These are phyloP conservation scores for Xylaria sp. DNA, from an alignment of 2,329 filamentous ascomycete species.

Conservation along the genomic window DNA sequence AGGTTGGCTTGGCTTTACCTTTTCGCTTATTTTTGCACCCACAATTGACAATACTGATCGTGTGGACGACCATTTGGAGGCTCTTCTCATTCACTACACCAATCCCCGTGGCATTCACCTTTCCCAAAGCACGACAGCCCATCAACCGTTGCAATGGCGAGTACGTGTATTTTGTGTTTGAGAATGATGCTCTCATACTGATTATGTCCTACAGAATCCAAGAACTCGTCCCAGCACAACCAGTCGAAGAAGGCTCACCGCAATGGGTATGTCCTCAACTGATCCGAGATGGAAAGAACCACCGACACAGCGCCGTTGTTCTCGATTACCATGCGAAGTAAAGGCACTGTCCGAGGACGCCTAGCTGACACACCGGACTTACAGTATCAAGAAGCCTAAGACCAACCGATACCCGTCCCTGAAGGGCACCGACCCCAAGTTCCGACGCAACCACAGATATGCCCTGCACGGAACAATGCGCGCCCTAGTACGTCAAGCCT, in stretches of 20 bases:
- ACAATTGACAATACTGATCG: constrained; percentile 47
- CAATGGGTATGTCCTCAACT: constrained; percentile 81
- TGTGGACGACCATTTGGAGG: constrained; percentile 40
- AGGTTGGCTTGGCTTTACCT: constrained; percentile 19
- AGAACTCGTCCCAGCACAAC: constrained; percentile 99
- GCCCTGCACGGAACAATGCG: constrained; percentile 98
- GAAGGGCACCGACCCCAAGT: constrained; percentile 99
- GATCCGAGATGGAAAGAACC: constrained; percentile 17
- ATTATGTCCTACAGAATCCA: constrained; percentile 78
- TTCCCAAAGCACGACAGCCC: constrained; percentile 42
- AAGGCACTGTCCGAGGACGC: not conserved
- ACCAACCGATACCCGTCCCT: constrained; percentile 98
- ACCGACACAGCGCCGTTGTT: not conserved
- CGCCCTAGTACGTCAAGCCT: constrained; percentile 80
- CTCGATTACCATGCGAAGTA: not conserved
- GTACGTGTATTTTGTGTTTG: constrained; percentile 59
- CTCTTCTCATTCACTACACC: constrained; percentile 42
- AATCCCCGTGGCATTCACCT: constrained; percentile 40
- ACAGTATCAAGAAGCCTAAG: constrained; percentile 99
- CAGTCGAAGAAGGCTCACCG: constrained; percentile 98
- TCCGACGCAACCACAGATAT: constrained; percentile 99
- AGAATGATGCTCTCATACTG: constrained; percentile 39
- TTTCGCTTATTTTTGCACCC: constrained; percentile 52
- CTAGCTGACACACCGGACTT: constrained; percentile 36
- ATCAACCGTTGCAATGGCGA: constrained; percentile 71